phyloP scores from a whole-genome alignment of 2,329 filamentous ascomycete species.

The Akanthomyces muscarius region DNA sequence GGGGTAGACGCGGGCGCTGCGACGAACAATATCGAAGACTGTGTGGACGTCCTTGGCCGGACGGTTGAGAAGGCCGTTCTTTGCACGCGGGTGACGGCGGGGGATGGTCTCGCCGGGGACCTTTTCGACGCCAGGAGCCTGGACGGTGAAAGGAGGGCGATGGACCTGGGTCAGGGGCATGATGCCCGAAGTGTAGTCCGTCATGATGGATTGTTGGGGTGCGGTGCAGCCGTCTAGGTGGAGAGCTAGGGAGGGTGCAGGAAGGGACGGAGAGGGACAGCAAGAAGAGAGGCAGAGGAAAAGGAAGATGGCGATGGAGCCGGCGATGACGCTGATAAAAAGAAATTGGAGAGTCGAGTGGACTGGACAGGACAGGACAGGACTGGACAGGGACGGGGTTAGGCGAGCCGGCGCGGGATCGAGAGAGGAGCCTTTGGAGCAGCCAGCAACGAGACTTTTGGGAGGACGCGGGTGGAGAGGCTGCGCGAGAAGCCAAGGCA shows the following conservation, averaged over 20 bases:
- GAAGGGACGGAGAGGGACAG: background rate
- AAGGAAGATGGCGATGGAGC: slow-evolving; percentile 6
- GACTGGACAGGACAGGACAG: background rate
- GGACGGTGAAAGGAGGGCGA: slow-evolving; percentile 70
- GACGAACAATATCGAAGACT: slow-evolving; percentile 72
- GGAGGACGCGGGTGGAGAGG: background rate
- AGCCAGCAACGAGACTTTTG: slow-evolving; percentile 2
- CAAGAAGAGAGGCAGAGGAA: background rate
- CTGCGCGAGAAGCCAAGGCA: background rate
- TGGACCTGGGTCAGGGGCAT: slow-evolving; percentile 57
- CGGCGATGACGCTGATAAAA: slow-evolving; percentile 17
- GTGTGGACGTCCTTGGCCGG: slow-evolving; percentile 70
- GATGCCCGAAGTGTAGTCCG: slow-evolving; percentile 40
- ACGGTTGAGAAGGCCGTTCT: slow-evolving; percentile 62
- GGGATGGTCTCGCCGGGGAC: slow-evolving; percentile 80
- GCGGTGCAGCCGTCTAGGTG: background rate
- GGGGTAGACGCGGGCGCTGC: slow-evolving; percentile 60
- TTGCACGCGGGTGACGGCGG: slow-evolving; percentile 66
- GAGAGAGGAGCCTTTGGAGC: background rate
- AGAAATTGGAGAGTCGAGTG: slow-evolving; percentile 15
- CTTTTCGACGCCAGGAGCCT: slow-evolving; percentile 63
- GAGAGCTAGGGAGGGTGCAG: background rate
- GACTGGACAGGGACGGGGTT: slow-evolving; percentile 1
- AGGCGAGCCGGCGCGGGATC: slow-evolving; percentile 13
- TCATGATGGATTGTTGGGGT: slow-evolving; percentile 24